Conservation (phyloP, 495 filamentous ascomycete species). For the Niebla homalea region DNA sequence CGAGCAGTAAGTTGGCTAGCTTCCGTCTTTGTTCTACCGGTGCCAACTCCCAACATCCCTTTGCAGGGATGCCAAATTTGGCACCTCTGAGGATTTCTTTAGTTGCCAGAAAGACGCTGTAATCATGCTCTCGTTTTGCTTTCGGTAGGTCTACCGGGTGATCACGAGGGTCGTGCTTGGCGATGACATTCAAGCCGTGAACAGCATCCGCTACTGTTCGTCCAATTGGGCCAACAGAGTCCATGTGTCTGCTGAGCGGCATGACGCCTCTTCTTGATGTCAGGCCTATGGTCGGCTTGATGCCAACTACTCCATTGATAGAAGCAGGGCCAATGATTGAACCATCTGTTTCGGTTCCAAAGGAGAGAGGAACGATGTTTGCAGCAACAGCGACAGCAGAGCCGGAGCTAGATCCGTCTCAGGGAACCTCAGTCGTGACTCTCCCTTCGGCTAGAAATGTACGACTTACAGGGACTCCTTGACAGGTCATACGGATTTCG, state of each 20-base stretch:
- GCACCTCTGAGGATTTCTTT: constrained; percentile 14
- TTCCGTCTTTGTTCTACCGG: background rate
- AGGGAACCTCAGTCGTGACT: constrained; percentile 21
- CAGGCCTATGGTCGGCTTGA: constrained; percentile 47
- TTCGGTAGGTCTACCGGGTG: background rate
- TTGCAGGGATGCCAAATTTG: constrained; percentile 18
- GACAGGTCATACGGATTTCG: constrained; percentile 17
- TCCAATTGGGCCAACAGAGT: constrained; percentile 44
- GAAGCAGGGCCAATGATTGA: constrained; percentile 28
- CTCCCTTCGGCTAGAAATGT: background rate
- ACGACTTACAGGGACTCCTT: constrained; percentile 13
- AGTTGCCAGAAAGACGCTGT: constrained; percentile 2
- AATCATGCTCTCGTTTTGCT: constrained; percentile 1
- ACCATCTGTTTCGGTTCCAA: constrained; percentile 27
- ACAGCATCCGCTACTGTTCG: constrained; percentile 45
- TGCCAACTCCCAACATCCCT: constrained; percentile 16
- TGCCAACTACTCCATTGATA: constrained; percentile 28
- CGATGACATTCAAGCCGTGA: constrained; percentile 40
- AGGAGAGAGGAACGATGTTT: constrained; percentile 27
- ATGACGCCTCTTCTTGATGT: constrained; percentile 41
- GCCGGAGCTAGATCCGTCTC: constrained; percentile 30
- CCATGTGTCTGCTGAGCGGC: constrained; percentile 40
- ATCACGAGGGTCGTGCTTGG: constrained; percentile 26
- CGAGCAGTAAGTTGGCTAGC: constrained; percentile 10
- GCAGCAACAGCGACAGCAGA: constrained; percentile 29